Base-by-base conservation (phyloP, 129 eudicot genomes). In the Lactuca sativa region DNA sequence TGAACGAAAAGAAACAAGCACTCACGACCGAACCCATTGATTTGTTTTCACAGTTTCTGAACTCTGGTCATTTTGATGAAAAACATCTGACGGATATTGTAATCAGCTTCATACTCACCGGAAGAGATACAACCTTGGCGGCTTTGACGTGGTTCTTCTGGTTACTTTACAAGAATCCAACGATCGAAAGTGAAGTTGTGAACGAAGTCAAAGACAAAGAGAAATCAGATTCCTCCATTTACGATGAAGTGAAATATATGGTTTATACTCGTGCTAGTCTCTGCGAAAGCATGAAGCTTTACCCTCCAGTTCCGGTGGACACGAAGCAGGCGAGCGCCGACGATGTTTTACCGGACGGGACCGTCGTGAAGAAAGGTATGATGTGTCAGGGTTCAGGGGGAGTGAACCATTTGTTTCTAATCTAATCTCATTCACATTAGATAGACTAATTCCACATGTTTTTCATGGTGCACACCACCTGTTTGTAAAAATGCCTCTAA, bases 321-420 rank as follows among this genome's bases (percentile, higher is more conserved):
- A 10, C 58, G 13, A 66, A 66, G 25, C 8, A 18, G 38, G 58
- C 30, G 7, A 48, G 1, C 5, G 21, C 3, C 13, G 71, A 66
- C 13, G 71, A 66, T 41, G 75, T 85, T 9, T 51, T 79, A 59
- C 90, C 90, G 14, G 86, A 78, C 9, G 90, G 90, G 9, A 78
- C 74, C 8, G 17, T 51, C 0, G 82, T 81, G 49, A 61, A 72
- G 63, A 84, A 74, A 69, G 86, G 89, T 0, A 62, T n/a, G 5
- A 58, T 69, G 71, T 82, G 21, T 21, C 21, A 21, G 21, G 21
- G 21, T 21, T 21, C 21, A 21, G 21, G 21, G 21, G 21, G 21
- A 21, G 21, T 21, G 21, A 21, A 21, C 21, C 21, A 21, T 21
- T 21, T 21, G 21, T 21, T 21, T 21, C 21, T 21, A 21, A 21